Evolutionary conservation across 1,284 basidiomycete genomes (phyloP).

Genomic region (Pseudozyma sp.): DNA sequence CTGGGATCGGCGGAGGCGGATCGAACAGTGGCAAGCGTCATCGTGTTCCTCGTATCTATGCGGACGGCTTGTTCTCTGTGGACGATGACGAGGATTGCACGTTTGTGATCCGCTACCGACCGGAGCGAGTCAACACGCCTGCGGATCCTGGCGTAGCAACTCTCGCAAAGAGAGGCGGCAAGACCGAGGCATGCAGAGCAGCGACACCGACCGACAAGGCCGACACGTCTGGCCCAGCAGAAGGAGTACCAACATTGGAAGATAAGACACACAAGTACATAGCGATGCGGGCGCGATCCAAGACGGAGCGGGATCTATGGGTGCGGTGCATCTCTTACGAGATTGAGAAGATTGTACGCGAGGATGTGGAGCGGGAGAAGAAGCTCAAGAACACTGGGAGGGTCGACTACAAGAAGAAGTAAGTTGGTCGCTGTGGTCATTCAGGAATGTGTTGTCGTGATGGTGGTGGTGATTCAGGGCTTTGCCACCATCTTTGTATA

Average conservation of each 20-base stretch:
- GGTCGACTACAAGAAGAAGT: conserved; percentile 30
- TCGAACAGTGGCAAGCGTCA: conserved; percentile 51
- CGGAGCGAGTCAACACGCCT: conserved; percentile 47
- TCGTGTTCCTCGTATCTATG: conserved; percentile 62
- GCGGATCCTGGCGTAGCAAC: conserved; percentile 36
- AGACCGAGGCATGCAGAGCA: not conserved
- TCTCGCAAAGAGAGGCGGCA: conserved; percentile 17
- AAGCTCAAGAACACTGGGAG: conserved; percentile 58
- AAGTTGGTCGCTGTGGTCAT: not conserved
- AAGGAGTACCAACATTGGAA: conserved; percentile 73
- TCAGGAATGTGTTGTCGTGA: not conserved
- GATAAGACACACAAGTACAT: conserved; percentile 75
- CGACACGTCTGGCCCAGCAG: conserved; percentile 4
- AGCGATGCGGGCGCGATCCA: conserved; percentile 80
- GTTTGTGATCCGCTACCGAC: conserved; percentile 64
- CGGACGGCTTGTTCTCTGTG: conserved; percentile 59
- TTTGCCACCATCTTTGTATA: not conserved
- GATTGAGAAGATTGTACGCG: conserved; percentile 77
- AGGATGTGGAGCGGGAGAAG: conserved; percentile 64
- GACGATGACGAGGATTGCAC: conserved; percentile 68
- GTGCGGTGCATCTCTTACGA: conserved; percentile 85
- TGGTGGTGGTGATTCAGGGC: not conserved
- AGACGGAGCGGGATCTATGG: conserved; percentile 85
- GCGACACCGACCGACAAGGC: not conserved
- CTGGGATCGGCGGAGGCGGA: conserved; percentile 44